Base-by-base conservation (phyloP, 306 rosid genomes). In the Inga leiocalycina region DNA sequence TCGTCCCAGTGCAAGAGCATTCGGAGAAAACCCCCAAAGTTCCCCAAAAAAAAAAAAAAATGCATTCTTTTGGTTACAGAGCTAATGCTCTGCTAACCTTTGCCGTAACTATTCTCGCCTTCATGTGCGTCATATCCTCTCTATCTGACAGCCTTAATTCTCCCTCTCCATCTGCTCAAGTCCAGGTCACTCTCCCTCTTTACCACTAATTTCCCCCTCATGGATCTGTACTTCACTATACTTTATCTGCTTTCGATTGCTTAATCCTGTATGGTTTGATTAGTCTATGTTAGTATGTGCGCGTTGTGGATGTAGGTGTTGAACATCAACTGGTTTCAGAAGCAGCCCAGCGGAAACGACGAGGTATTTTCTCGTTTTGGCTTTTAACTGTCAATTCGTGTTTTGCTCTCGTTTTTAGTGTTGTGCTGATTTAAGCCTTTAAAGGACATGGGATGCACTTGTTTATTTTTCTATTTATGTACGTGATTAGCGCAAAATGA, bases 51-150 rank as follows among this genome's bases (percentile, higher is more conserved):
- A 34, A 32, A 66, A 66, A 15, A 32, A 68, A 37, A 44, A 96
- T 96, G 99, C 97, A 93, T 90, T 92, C 99, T 10, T 93, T 93
- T 84, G 97, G 94, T 48, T 87, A 90, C 80, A 86, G 98, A 91
- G 97, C 93, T 54, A 96, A 91, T 72, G 99, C 97, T 67, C 6
- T 96, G 89, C 74, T 96, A 17, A 93, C 98, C 52, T 96, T 96
- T 72, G 87, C 97, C 6, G 82, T 94, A 10, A 93, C 98, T 11
- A 92, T 96, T 71, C 89, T 96, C 0, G 99, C 98, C n/a, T 80
- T 96, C 19, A 85, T 92, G 86, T 93, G 94, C 76, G 93, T 91
- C 64, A 86, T 93, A 84, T 97, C 98, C 10, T 93, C 99, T 49
- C 8, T 93, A 27, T 86, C 93, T 5, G 99, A 96, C 76, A 91